These are phyloP conservation scores for Vicia faba DNA, from an alignment of 306 rosid species.

Conservation along the genomic window DNA sequence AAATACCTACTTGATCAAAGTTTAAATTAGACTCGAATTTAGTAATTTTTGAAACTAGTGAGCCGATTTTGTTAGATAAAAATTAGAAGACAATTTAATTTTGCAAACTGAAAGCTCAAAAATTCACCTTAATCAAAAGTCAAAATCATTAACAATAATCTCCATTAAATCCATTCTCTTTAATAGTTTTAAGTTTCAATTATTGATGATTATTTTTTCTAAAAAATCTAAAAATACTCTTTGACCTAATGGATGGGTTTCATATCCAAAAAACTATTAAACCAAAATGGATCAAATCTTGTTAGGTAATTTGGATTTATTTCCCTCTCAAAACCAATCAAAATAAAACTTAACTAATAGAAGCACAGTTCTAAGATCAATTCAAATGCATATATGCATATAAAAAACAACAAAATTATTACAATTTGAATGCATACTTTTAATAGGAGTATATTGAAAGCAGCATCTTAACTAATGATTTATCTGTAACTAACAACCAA, in stretches of 20 bases:
- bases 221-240: neutral
- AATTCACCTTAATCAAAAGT: neutral
- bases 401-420: neutral
- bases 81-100: too few relatives aligned
- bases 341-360: neutral
- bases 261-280: neutral
- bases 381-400: neutral
- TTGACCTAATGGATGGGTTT: constrained; percentile 21
- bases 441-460: neutral
- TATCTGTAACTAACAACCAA: constrained; percentile 3
- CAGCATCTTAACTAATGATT: constrained; percentile 9
- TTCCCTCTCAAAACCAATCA: neutral
- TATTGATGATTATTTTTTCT: neutral
- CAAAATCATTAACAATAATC: neutral
- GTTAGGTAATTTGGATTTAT: constrained; percentile 3
- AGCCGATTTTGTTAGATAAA: too few relatives aligned
- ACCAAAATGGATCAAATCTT: neutral
- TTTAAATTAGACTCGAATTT: too few relatives aligned
- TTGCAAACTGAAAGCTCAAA: too few relatives aligned
- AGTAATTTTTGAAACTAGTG: too few relatives aligned
- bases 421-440: neutral
- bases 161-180: neutral
- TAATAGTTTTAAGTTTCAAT: neutral
- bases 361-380: neutral
- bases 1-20: too few relatives aligned